Percentiles rank a stretch among this genome's conserved stretches.
These are phyloP conservation scores for Antitrichia curtipendula DNA, from an alignment of 225 moss, liverwort and hornwort species.

Conservation along the genomic window DNA sequence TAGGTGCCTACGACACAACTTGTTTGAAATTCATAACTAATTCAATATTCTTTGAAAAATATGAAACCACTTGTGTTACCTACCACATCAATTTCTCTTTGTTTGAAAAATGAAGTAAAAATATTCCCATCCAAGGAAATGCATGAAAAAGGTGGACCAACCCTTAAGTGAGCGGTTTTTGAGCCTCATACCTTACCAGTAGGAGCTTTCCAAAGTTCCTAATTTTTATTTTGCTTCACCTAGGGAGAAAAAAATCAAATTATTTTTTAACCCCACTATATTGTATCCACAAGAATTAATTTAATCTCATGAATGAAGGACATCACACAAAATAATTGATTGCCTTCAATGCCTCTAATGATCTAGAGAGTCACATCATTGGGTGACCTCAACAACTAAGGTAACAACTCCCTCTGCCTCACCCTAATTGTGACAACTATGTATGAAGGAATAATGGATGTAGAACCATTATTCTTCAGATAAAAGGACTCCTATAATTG, in stretches of 20 bases:
- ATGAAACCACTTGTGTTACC: too few relatives aligned
- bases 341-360: neutral
- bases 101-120: too few relatives aligned
- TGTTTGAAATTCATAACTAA: too few relatives aligned
- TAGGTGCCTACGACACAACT: too few relatives aligned
- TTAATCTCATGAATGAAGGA: neutral
- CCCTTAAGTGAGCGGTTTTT: too few relatives aligned
- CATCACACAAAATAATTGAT: neutral
- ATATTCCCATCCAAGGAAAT: too few relatives aligned
- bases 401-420: neutral
- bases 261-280: neutral
- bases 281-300: neutral
- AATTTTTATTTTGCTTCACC: neutral
- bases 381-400: neutral
- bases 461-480: neutral
- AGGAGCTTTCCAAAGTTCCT: neutral
- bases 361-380: neutral
- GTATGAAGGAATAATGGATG: neutral
- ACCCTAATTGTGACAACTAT: neutral
- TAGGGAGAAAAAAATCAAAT: neutral
- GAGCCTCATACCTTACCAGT: too few relatives aligned
- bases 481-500: neutral
- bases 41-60: too few relatives aligned
- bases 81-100: too few relatives aligned
- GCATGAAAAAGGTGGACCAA: too few relatives aligned